Base-by-base conservation (phyloP, 139 green algal species). In the Tetradesmus obliquus region DNA sequence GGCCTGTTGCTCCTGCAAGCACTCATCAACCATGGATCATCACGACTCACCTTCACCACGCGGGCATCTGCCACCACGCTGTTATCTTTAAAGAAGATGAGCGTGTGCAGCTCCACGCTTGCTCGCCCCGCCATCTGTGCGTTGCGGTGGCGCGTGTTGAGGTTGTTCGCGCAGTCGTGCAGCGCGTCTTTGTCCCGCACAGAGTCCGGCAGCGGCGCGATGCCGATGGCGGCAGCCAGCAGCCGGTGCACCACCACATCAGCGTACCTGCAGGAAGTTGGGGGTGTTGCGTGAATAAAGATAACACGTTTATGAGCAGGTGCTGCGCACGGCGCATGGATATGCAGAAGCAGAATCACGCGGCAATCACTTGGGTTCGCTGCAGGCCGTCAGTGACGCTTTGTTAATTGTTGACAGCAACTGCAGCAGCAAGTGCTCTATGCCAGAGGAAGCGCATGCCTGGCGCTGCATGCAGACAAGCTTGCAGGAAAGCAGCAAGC, bases 201-300 rank as follows among this genome's bases (percentile, higher is more conserved):
- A 19, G 55, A 91, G n/a, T 97, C 94, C 4, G 97, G 97, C 87
- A 99, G 95, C 10, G 94, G 92, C 3, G 94, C 91, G 45, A 99
- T 93, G 10, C 95, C 95, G 24, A 99, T 93, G 2, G 94, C 90
- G 3, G 97, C 97, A 24, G 96, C 95, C 90, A 99, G 94, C 92
- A 99, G 93, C n/a, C 98, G 95, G 92, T 99, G 98, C 80, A 99
- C 98, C 58, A 99, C 87, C n/a, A 99, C 96, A 88, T 99, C 98
- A 22, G 98, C 96, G 94, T 98, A 97, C 58, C 95, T 95, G 96
- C 94, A 53, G 79, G 57, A 5, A 92, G 72, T 8, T 92, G 81
- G 1, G 90, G 32, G 32, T 45, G 32, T 45, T 45, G 32, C 32
- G 32, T 45, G 32, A 45, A 45, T 66, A 66, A 66, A 66, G 57